These are phyloP conservation scores for Triadica sebifera DNA, from an alignment of 345 rosid species.

Conservation along the genomic window DNA sequence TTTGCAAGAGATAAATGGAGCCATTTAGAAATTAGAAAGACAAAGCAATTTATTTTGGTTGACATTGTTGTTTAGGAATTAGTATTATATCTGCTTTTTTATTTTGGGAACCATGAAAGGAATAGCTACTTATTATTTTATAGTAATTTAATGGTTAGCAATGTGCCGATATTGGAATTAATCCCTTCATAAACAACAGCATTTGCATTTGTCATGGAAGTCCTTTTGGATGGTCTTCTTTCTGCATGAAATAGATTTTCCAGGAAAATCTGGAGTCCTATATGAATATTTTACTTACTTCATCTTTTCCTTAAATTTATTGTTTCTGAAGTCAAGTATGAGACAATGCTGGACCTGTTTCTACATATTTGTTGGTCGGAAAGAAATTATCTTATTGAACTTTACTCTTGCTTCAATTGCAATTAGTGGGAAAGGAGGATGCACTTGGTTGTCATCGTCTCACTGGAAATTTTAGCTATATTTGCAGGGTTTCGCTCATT, in stretches of 20 bases:
- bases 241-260: neutral
- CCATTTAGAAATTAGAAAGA: neutral
- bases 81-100: neutral
- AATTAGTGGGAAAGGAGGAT: neutral
- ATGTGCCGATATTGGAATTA: neutral
- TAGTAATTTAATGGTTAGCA: neutral
- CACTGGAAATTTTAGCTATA: slow-evolving; percentile 1
- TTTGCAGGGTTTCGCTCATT: neutral
- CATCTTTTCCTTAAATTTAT: neutral
- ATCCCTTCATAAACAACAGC: neutral
- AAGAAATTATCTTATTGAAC: neutral
- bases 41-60: neutral
- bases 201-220: neutral
- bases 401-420: neutral
- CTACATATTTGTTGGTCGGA: neutral
- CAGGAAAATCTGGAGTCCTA: neutral
- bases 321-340: neutral
- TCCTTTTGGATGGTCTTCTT: neutral
- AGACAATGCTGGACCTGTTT: neutral
- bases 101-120: neutral
- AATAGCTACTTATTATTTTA: neutral
- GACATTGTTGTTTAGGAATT: neutral
- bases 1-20: neutral
- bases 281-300: neutral
- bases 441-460: neutral